Conservation (phyloP, 2,329 filamentous ascomycete genomes). For the Fusarium illudens region DNA sequence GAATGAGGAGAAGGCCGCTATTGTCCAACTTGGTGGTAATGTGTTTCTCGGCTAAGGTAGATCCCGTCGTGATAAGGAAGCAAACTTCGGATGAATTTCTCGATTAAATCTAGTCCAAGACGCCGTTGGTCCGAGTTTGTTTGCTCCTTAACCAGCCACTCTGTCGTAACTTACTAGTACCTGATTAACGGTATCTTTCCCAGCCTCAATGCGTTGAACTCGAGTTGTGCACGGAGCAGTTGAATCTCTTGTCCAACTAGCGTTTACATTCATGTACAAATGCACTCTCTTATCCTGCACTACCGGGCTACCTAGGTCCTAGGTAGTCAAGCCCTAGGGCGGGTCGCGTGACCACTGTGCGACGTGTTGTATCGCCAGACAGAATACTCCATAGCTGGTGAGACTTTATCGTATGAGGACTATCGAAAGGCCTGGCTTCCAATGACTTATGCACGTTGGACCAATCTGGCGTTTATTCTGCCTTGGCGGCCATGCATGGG, state of each 20-base stretch:
- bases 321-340: constrained; percentile 2
- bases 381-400: neutral
- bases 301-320: too few species aligned
- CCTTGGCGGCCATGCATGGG: neutral
- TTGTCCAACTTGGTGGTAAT: neutral
- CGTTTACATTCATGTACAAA: neutral
- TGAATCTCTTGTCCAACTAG: neutral
- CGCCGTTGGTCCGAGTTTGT: neutral
- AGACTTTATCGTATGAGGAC: neutral
- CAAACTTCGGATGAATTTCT: neutral
- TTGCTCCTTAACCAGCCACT: neutral
- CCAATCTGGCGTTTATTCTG: neutral
- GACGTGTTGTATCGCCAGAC: neutral
- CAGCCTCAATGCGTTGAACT: neutral
- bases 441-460: neutral
- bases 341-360: neutral
- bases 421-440: too few species aligned
- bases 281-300: neutral
- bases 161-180: neutral
- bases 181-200: neutral
- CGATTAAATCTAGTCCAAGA: neutral
- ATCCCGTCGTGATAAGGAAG: neutral
- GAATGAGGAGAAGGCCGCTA: neutral
- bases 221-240: neutral
- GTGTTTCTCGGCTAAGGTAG: neutral